Percentiles rank a stretch among this genome's conserved stretches.
Conservation (phyloP, 2,329 filamentous ascomycete genomes). For the Botrytis paeoniae region DNA sequence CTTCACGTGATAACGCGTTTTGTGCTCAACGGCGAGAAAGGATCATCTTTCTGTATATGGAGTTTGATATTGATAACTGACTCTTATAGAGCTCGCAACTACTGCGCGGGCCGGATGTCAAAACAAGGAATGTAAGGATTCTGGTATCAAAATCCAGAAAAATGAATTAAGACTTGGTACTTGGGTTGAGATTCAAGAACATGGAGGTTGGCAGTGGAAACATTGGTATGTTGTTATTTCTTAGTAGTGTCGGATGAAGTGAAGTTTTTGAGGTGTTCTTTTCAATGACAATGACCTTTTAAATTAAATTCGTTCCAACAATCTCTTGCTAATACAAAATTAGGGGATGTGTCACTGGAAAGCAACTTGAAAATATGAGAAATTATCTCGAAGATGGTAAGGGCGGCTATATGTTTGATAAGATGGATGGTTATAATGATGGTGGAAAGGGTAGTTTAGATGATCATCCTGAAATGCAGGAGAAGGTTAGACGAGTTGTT, state of each 20-base stretch:
- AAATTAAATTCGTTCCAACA: no score
- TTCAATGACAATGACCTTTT: not conserved
- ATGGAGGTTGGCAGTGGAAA: slow-evolving; percentile 71
- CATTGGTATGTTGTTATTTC: slow-evolving; percentile 68
- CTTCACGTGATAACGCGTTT: slow-evolving; percentile 34
- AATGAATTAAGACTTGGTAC: slow-evolving; percentile 74
- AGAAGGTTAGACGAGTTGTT: slow-evolving; percentile 71
- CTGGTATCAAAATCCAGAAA: slow-evolving; percentile 68
- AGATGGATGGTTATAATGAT: slow-evolving; percentile 67
- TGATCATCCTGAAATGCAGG: slow-evolving; percentile 58
- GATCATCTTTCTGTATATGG: not conserved
- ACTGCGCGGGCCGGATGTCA: slow-evolving; percentile 73
- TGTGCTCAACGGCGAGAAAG: not conserved
- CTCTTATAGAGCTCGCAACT: slow-evolving; percentile 62
- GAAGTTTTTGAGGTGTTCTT: not conserved
- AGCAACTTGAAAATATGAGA: slow-evolving; percentile 64
- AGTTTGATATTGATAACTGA: slow-evolving; percentile 9
- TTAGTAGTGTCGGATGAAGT: not conserved
- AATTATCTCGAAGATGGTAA: slow-evolving; percentile 49
- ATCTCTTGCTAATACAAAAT: not conserved
- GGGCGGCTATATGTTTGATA: slow-evolving; percentile 43
- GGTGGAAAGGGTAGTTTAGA: slow-evolving; percentile 59
- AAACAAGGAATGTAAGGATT: slow-evolving; percentile 67
- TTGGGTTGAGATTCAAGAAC: slow-evolving; percentile 60
- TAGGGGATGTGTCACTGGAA: slow-evolving; percentile 87